A percentile compares a stretch with the other conserved stretches of the same genome.
phyloP scores from a whole-genome alignment of 192 early-diverging fungal species.

The Podila clonocystis region DNA sequence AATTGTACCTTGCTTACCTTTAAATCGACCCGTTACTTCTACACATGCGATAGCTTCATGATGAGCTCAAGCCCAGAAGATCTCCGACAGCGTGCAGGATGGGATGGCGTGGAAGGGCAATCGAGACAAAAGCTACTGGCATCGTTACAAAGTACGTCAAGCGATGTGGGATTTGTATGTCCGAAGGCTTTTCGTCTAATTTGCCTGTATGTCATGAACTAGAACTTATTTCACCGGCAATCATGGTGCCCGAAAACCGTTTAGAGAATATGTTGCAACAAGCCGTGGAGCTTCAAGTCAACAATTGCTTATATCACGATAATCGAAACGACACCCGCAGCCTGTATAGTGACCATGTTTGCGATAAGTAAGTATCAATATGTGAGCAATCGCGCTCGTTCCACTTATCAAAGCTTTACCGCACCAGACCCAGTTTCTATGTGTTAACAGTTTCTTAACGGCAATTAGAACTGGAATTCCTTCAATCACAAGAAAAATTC shows the following conservation, averaged over 20 bases:
- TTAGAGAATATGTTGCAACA: conserved; percentile 87
- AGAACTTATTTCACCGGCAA: conserved; percentile 78
- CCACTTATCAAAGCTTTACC: not conserved
- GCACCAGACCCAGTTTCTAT: not conserved
- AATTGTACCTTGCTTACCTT: too few relatives aligned
- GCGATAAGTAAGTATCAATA: conserved; percentile 66
- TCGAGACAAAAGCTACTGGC: conserved; percentile 73
- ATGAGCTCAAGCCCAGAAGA: conserved; percentile 77
- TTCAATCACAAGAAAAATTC: conserved; percentile 67
- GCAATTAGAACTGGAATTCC: conserved; percentile 57
- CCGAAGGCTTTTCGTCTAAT: not conserved
- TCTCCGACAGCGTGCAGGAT: conserved; percentile 71
- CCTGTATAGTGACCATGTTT: conserved; percentile 78
- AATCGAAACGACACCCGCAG: conserved; percentile 64
- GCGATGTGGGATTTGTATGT: not conserved
- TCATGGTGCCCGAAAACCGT: conserved; percentile 91
- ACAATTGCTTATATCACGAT: conserved; percentile 88
- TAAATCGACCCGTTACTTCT: too few relatives aligned
- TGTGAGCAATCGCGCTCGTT: too few relatives aligned
- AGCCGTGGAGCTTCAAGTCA: conserved; percentile 76
- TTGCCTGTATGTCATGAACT: conserved; percentile 9
- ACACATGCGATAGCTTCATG: conserved; percentile 62
- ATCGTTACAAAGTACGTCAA: conserved; percentile 70
- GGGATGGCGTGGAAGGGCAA: conserved; percentile 81
- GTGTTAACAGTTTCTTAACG: too few relatives aligned